Evolutionary conservation across 495 filamentous ascomycete species (phyloP).

Genomic region (Letharia lupina): DNA sequence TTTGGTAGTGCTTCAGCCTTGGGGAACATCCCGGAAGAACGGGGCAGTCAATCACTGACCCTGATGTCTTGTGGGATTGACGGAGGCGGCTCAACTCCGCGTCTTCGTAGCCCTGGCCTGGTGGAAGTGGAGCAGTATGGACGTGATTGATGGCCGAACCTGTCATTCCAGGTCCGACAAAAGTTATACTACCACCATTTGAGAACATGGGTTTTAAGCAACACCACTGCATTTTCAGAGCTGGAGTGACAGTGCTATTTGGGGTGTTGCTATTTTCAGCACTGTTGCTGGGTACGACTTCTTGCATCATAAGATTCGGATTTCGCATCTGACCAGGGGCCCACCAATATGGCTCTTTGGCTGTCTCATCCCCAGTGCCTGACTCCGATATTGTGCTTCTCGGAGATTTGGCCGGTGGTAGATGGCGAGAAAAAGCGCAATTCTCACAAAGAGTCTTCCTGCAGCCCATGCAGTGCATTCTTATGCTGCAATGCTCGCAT

Average conservation of each 20-base stretch:
- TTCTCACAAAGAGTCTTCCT: conserved; percentile 54
- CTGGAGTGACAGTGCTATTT: conserved; percentile 32
- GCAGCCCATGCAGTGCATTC: conserved; percentile 57
- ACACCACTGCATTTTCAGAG: conserved; percentile 51
- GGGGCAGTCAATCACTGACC: not conserved
- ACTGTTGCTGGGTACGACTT: conserved; percentile 25
- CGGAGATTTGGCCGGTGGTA: conserved; percentile 34
- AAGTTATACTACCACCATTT: conserved; percentile 53
- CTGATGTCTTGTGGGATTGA: not conserved
- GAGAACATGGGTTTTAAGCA: conserved; percentile 56
- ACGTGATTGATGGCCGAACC: conserved; percentile 48
- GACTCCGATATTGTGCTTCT: conserved; percentile 17
- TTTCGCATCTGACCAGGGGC: conserved; percentile 45
- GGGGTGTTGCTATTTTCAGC: conserved; percentile 29
- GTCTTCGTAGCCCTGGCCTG: conserved; percentile 47
- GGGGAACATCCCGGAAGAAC: not conserved
- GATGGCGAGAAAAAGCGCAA: conserved; percentile 50
- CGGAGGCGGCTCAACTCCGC: conserved; percentile 34
- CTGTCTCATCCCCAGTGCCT: conserved; percentile 18
- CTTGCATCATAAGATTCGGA: conserved; percentile 54
- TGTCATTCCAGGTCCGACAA: conserved; percentile 38
- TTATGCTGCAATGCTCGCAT: conserved; percentile 54
- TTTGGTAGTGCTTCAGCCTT: conserved; percentile 37
- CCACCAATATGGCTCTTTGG: conserved; percentile 45
- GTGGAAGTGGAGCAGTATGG: conserved; percentile 49